Evolutionary conservation across 345 rosid species (phyloP).

Genomic region (Salix udensis): DNA sequence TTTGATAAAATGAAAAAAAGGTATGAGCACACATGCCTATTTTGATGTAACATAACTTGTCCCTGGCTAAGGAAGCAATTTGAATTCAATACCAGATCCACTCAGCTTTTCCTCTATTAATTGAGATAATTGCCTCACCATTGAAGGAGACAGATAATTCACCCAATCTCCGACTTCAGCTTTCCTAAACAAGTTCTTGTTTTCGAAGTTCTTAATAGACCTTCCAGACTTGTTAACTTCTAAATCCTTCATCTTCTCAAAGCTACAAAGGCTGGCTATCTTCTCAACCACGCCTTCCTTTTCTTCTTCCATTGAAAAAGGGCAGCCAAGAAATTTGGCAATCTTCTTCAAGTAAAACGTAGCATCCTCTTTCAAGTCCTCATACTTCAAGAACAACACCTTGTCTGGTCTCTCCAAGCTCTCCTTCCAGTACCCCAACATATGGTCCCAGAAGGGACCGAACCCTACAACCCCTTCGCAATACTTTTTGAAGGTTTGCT

Average conservation of each 20-base stretch:
- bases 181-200: conserved; percentile 17
- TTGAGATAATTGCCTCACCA: conserved; percentile 6
- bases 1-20: too few species aligned
- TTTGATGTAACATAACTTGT: background rate
- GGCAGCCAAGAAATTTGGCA: conserved; percentile 10
- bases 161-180: conserved; percentile 16
- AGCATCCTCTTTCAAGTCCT: conserved; percentile 34
- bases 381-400: conserved; percentile 35
- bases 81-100: conserved; percentile 50
- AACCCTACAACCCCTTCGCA: conserved; percentile 27
- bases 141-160: conserved; percentile 19
- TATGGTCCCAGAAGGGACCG: conserved; percentile 44
- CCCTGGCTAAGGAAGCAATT: conserved; percentile 1
- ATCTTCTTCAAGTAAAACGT: conserved; percentile 20
- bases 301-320: conserved; percentile 16
- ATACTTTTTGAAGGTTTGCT: conserved; percentile 34
- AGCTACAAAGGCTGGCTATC: conserved; percentile 19
- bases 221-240: conserved; percentile 21
- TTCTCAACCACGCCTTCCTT: conserved; percentile 8
- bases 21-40: too few species aligned
- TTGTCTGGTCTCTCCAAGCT: conserved; percentile 25
- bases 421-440: conserved; percentile 32
- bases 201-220: conserved; percentile 9
- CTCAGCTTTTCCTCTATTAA: conserved; percentile 42
- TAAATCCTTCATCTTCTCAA: conserved; percentile 16